phyloP scores from a whole-genome alignment of 2,329 filamentous ascomycete genomes.

The Juglanconis juglandina region DNA sequence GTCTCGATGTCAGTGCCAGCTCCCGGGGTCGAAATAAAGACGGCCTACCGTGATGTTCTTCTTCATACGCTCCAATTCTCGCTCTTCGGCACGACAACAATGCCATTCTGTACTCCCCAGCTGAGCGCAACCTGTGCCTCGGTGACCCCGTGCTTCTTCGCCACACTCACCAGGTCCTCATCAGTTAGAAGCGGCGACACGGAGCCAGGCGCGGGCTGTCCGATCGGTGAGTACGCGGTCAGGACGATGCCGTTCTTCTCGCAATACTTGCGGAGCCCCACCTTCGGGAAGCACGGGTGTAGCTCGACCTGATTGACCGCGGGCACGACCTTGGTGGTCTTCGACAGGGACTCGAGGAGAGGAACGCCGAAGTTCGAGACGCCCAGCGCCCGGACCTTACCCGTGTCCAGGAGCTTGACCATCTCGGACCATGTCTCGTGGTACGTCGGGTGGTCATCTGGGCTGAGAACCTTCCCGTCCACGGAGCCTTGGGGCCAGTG shows the following conservation, averaged over 20 bases:
- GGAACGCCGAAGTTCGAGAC: constrained; percentile 67
- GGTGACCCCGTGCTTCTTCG: constrained; percentile 21
- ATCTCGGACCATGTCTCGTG: constrained; percentile 18
- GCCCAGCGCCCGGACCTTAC: constrained; percentile 63
- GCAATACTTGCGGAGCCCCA: constrained; percentile 57
- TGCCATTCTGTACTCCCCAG: constrained; percentile 12
- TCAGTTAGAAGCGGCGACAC: constrained; percentile 17
- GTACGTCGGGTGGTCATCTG: constrained; percentile 10
- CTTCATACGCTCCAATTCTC: constrained; percentile 16
- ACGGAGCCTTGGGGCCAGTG: constrained; percentile 15
- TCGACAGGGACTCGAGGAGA: constrained; percentile 63
- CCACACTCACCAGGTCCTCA: constrained; percentile 22
- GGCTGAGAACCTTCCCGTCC: not conserved
- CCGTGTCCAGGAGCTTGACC: constrained; percentile 45
- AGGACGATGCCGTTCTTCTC: constrained; percentile 60
- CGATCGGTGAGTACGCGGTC: constrained; percentile 60
- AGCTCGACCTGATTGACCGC: constrained; percentile 63
- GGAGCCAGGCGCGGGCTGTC: constrained; percentile 19
- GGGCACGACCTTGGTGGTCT: constrained; percentile 40
- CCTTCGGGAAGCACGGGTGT: constrained; percentile 44
- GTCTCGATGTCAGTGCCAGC: not conserved
- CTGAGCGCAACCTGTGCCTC: constrained; percentile 13
- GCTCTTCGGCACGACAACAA: constrained; percentile 17
- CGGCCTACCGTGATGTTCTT: constrained; percentile 11
- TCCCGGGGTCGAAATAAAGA: not conserved